Percentiles rank a stretch among this genome's conserved stretches.
Conservation (phyloP, 768 basidiomycete genomes). For the Melanogaster broomeanus region DNA sequence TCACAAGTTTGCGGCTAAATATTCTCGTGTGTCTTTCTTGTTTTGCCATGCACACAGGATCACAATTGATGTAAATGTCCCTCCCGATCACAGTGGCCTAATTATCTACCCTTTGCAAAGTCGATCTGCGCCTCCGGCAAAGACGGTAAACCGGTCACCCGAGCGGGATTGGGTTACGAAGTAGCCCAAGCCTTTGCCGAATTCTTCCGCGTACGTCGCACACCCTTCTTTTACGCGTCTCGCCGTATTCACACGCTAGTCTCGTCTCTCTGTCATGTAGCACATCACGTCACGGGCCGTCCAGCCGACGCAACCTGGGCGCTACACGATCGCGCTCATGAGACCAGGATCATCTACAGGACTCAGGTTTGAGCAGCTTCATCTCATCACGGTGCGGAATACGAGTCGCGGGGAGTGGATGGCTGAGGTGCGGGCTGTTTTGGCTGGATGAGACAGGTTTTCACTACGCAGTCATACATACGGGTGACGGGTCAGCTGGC, state of each 20-base stretch:
- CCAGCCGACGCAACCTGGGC: constrained; percentile 13
- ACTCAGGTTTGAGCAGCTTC: constrained; percentile 25
- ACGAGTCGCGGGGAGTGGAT: constrained; percentile 30
- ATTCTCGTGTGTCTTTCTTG: constrained; percentile 20
- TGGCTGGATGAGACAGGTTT: constrained; percentile 6
- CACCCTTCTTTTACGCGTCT: background rate
- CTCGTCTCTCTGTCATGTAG: constrained; percentile 10
- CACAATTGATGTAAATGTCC: background rate
- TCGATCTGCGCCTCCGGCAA: constrained; percentile 22
- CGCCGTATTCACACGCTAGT: background rate
- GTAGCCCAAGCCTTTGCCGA: constrained; percentile 32
- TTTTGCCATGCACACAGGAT: background rate
- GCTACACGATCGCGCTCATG: constrained; percentile 17
- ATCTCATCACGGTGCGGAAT: constrained; percentile 25
- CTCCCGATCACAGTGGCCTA: constrained; percentile 21
- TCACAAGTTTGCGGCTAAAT: constrained; percentile 17
- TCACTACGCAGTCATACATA: background rate
- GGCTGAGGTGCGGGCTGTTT: constrained; percentile 26
- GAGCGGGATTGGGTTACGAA: constrained; percentile 26
- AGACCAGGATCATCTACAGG: constrained; percentile 12
- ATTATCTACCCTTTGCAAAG: constrained; percentile 26
- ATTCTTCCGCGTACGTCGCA: constrained; percentile 26
- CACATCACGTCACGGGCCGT: constrained; percentile 17
- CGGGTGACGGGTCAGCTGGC: background rate
- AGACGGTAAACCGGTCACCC: constrained; percentile 19